Percentiles rank a stretch among this genome's conserved stretches.
Evolutionary conservation across 176 grass and related monocot species (phyloP).

Genomic region (Pontederia paniculata): DNA sequence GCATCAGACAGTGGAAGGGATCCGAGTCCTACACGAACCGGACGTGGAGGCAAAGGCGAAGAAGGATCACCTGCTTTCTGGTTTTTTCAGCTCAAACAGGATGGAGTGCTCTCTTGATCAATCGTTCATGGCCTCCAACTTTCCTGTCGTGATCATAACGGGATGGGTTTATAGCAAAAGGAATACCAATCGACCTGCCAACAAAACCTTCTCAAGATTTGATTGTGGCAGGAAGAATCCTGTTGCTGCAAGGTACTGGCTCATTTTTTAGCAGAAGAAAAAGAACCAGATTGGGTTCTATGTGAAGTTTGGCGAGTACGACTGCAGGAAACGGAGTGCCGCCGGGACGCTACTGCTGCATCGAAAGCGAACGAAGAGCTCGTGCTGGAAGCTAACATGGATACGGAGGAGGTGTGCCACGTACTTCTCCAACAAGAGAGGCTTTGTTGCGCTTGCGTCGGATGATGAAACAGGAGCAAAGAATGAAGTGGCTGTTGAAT

Average conservation of each 20-base stretch:
- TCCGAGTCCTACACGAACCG: conserved; percentile 27
- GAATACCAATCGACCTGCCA: conserved; percentile 8
- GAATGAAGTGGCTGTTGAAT: conserved; percentile 25
- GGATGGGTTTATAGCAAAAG: conserved; percentile 22
- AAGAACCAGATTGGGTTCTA: conserved; percentile 52
- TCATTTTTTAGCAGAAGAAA: conserved; percentile 59
- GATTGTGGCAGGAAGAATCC: conserved; percentile 1
- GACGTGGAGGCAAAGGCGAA: conserved; percentile 25
- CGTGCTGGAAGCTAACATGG: not conserved
- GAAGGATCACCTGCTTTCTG: conserved; percentile 29
- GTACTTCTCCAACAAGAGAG: conserved; percentile 6
- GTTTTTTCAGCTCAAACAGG: conserved; percentile 12
- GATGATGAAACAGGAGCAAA: conserved; percentile 21
- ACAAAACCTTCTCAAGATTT: conserved; percentile 2
- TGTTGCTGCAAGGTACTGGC: conserved; percentile 51
- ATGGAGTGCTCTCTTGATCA: not conserved
- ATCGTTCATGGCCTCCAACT: conserved; percentile 17
- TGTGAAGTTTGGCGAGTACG: conserved; percentile 53
- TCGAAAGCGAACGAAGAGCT: conserved; percentile 4
- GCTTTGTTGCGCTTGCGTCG: conserved; percentile 6
- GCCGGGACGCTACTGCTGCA: not conserved
- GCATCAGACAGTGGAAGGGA: conserved; percentile 50
- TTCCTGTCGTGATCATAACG: conserved; percentile 55
- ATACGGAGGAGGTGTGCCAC: not conserved
- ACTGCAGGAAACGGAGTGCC: conserved; percentile 25